These are phyloP conservation scores for Globisporangium splendens DNA, from an alignment of 352 stramenopile species.

Conservation along the genomic window DNA sequence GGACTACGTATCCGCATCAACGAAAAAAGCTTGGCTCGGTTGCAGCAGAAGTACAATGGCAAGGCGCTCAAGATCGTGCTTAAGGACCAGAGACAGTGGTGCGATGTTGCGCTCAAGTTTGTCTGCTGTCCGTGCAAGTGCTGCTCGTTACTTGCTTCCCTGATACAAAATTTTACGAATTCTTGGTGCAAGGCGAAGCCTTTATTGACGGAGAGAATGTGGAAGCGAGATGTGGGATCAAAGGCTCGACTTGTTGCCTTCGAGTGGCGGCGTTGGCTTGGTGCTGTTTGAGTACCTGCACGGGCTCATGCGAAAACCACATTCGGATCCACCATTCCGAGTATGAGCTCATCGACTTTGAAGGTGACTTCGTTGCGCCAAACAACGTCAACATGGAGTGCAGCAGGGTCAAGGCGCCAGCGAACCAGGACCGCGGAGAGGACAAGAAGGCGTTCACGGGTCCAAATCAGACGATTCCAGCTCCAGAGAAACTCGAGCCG, in stretches of 20 bases:
- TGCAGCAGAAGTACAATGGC: constrained; percentile 8
- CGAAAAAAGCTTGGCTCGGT: constrained; percentile 3
- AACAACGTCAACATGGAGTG: constrained; percentile 10
- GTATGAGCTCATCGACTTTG: constrained; percentile 10
- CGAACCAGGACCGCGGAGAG: background rate
- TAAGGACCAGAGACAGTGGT: constrained; percentile 5
- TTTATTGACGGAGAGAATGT: constrained; percentile 6
- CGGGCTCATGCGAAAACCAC: constrained; percentile 4
- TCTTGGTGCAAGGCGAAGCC: constrained; percentile 5
- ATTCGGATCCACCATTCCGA: constrained; percentile 10
- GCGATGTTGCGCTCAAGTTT: constrained; percentile 8
- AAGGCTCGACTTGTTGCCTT: constrained; percentile 7
- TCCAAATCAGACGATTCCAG: constrained; percentile 2
- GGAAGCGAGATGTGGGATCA: background rate
- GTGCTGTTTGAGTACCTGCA: background rate
- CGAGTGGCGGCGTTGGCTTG: background rate
- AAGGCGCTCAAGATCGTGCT: constrained; percentile 13
- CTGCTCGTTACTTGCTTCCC: background rate
- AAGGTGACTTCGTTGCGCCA: constrained; percentile 14
- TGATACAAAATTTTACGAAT: constrained; percentile 5
- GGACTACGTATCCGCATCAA: constrained; percentile 7
- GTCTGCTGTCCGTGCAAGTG: constrained; percentile 11
- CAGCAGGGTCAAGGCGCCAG: constrained; percentile 1
- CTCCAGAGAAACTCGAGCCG: too few relatives aligned
- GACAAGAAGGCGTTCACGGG: background rate